A percentile compares a stretch with the other conserved stretches of the same genome.
Conservation (phyloP, 768 basidiomycete species). For the Leucosporidium scottii region DNA sequence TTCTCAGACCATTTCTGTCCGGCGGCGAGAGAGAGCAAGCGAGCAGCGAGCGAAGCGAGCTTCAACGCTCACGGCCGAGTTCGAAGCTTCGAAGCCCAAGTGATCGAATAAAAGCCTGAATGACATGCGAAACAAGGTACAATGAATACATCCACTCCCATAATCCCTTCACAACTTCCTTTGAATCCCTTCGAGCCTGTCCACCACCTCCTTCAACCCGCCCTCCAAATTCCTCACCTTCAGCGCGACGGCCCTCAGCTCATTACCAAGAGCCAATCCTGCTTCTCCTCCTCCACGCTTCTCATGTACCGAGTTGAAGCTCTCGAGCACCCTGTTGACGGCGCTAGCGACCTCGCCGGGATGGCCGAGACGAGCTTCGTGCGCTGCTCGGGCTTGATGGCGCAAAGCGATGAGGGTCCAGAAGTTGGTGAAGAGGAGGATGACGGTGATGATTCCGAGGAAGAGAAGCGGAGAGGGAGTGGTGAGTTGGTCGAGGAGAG, state of each 20-base stretch:
- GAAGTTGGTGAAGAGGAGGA: conserved; percentile 66
- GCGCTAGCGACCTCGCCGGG: conserved; percentile 19
- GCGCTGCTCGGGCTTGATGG: conserved; percentile 5
- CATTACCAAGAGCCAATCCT: not conserved
- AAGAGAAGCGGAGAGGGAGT: conserved; percentile 36
- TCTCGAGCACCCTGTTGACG: conserved; percentile 13
- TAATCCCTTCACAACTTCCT: too few relatives aligned
- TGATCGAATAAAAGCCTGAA: too few relatives aligned
- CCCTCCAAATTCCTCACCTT: conserved; percentile 5
- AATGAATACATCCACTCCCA: too few relatives aligned
- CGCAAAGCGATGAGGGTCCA: conserved; percentile 51
- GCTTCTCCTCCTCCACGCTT: not conserved
- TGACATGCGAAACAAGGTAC: too few relatives aligned
- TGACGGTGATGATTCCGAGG: conserved; percentile 61
- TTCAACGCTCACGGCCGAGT: too few relatives aligned
- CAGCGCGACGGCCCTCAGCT: not conserved
- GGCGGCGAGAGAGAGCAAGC: too few relatives aligned
- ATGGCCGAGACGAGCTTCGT: conserved; percentile 4
- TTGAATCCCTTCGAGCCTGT: not conserved
- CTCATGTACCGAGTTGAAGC: conserved; percentile 7
- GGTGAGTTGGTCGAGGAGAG: conserved; percentile 11
- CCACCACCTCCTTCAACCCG: conserved; percentile 9
- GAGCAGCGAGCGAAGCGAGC: too few relatives aligned
- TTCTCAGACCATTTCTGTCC: too few relatives aligned
- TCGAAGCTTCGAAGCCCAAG: too few relatives aligned